Conservation (phyloP, 306 rosid genomes). For the Pachyrhizus erosus region DNA sequence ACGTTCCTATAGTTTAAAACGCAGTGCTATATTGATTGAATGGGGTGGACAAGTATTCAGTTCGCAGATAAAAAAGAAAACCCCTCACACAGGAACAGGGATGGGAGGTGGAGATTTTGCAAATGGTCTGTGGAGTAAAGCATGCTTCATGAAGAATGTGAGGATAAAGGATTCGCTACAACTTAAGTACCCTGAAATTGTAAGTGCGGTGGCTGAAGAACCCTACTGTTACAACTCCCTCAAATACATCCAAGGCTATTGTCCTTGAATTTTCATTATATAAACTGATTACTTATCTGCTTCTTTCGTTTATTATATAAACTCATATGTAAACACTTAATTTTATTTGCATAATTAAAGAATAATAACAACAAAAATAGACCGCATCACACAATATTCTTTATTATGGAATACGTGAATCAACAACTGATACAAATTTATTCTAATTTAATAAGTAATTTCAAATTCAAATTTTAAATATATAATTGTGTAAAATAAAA, state of each 20-base stretch:
- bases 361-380: no score
- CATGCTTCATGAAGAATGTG: slow-evolving; percentile 47
- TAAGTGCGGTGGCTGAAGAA: slow-evolving; percentile 37
- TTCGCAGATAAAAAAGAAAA: slow-evolving; percentile 23
- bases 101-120: slow-evolving; percentile 75
- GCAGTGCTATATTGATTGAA: slow-evolving; percentile 52
- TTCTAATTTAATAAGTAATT: no score
- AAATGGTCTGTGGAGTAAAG: neutral
- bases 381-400: no score
- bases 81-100: slow-evolving; percentile 64
- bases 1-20: slow-evolving; percentile 21
- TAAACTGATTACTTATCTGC: neutral
- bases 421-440: no score
- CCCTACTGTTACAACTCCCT: slow-evolving; percentile 52
- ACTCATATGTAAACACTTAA: no score
- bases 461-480: no score
- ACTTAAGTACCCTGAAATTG: slow-evolving; percentile 58
- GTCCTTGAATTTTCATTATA: slow-evolving; percentile 43
- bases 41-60: slow-evolving; percentile 83
- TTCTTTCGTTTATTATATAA: neutral
- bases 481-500: no score
- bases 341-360: no score
- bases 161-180: slow-evolving; percentile 55
- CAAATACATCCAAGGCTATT: slow-evolving; percentile 8
- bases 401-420: no score